phyloP scores from a whole-genome alignment of 768 basidiomycete species.

The Mycena olivaceomarginata region DNA sequence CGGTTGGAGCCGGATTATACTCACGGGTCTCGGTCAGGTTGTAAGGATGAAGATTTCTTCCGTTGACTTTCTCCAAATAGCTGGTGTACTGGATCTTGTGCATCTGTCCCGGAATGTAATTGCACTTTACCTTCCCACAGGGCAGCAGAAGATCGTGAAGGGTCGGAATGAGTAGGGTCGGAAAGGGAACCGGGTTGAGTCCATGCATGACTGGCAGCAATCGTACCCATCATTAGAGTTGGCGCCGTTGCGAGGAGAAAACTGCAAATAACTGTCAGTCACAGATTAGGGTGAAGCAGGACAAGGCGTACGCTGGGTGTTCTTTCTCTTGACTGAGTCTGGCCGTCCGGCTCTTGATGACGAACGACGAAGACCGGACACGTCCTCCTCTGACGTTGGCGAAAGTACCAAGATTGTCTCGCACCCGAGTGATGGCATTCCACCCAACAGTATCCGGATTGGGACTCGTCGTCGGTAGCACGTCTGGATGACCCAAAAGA shows the following conservation, averaged over 20 bases:
- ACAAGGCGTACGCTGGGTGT: conserved; percentile 61
- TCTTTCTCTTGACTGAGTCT: conserved; percentile 62
- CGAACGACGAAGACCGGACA: conserved; percentile 89
- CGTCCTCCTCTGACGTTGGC: conserved; percentile 92
- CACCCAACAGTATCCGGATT: conserved; percentile 74
- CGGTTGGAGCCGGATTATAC: too few species aligned
- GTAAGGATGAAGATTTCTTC: too few species aligned
- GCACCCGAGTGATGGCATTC: conserved; percentile 89
- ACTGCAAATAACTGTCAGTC: conserved; percentile 27
- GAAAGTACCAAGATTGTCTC: conserved; percentile 92
- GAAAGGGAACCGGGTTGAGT: conserved; percentile 73
- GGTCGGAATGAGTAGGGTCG: conserved; percentile 86
- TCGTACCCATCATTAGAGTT: conserved; percentile 79
- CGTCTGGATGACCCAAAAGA: conserved; percentile 78
- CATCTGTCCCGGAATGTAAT: conserved; percentile 89
- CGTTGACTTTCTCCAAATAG: conserved; percentile 50
- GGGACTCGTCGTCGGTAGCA: conserved; percentile 78
- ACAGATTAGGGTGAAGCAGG: conserved; percentile 6
- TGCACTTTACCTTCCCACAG: conserved; percentile 92
- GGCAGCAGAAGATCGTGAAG: conserved; percentile 88
- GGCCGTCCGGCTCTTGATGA: conserved; percentile 85
- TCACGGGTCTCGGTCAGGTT: too few species aligned
- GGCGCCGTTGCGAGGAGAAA: conserved; percentile 81
- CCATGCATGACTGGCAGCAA: too few species aligned
- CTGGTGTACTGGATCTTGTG: conserved; percentile 73